These are phyloP conservation scores for Sporopachydermia quercuum DNA, from an alignment of 805 yeast genomes.

Conservation along the genomic window DNA sequence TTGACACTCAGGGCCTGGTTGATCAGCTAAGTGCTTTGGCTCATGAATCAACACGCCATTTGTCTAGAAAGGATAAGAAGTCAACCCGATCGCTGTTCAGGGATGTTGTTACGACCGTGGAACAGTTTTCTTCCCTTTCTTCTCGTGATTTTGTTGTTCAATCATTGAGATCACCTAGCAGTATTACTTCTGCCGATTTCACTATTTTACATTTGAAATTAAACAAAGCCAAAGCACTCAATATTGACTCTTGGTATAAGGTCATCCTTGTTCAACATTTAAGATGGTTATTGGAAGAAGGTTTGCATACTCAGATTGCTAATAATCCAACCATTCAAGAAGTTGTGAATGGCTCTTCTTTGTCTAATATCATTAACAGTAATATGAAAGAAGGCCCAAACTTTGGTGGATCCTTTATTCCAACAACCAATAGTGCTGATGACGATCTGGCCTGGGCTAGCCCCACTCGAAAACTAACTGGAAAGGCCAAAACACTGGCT, in stretches of 20 bases:
- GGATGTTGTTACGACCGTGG: conserved; percentile 37
- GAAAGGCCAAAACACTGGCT: not conserved
- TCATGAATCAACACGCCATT: conserved; percentile 37
- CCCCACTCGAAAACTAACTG: not conserved
- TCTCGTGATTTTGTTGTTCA: conserved; percentile 13
- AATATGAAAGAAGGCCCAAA: not conserved
- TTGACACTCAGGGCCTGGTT: conserved; percentile 34
- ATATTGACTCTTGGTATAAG: conserved; percentile 19
- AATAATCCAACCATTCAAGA: conserved; percentile 16
- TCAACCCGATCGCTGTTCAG: conserved; percentile 44
- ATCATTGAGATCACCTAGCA: conserved; percentile 9
- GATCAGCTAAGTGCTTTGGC: conserved; percentile 27
- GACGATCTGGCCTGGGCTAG: not conserved
- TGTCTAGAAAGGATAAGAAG: conserved; percentile 49
- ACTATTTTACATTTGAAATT: conserved; percentile 14
- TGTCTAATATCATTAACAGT: not conserved
- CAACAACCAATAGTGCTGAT: not conserved
- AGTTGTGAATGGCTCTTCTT: conserved; percentile 7
- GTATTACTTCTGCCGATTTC: conserved; percentile 3
- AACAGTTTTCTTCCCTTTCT: conserved; percentile 21
- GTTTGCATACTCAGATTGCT: conserved; percentile 20
- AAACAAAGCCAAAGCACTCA: conserved; percentile 12
- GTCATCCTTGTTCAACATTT: conserved; percentile 18
- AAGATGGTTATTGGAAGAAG: conserved; percentile 21
- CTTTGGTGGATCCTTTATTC: not conserved